phyloP scores from a whole-genome alignment of 257 asterid species.

The Solanum pinnatisectum region DNA sequence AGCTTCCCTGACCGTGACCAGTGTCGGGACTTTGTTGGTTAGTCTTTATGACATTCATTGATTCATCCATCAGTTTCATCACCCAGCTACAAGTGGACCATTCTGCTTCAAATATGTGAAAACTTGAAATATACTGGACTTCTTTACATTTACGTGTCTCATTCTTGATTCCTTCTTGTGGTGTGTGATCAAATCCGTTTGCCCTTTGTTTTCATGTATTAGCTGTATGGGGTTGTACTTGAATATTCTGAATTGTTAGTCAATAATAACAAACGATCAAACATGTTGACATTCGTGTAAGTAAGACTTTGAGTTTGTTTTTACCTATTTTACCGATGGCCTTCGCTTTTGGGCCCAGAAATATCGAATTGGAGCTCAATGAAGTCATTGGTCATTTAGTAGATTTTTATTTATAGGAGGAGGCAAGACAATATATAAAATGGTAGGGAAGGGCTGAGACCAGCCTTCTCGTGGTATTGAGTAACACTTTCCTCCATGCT shows the following conservation, averaged over 20 bases:
- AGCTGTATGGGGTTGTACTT: not conserved
- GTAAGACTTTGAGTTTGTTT: not conserved
- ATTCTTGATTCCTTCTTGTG: not conserved
- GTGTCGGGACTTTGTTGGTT: slow-evolving; percentile 87
- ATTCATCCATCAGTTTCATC: not conserved
- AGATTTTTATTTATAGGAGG: not conserved
- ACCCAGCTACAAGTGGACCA: not conserved
- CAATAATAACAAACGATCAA: not conserved
- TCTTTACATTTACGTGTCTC: not conserved
- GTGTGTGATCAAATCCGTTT: not conserved
- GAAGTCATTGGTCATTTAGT: not conserved
- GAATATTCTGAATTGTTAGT: not conserved
- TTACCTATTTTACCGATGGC: not conserved
- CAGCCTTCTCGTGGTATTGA: not conserved
- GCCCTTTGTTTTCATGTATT: not conserved
- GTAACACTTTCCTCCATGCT: not conserved
- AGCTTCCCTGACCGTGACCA: slow-evolving; percentile 78
- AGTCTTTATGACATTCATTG: slow-evolving; percentile 16
- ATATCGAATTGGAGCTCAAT: not conserved
- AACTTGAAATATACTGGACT: not conserved
- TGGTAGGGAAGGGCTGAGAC: not conserved
- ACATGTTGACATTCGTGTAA: not conserved
- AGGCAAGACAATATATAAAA: not conserved
- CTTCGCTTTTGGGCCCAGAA: not conserved
- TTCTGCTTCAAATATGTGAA: not conserved